phyloP scores from a whole-genome alignment of 2,329 filamentous ascomycete species.

The Trichocomaceae sp. region DNA sequence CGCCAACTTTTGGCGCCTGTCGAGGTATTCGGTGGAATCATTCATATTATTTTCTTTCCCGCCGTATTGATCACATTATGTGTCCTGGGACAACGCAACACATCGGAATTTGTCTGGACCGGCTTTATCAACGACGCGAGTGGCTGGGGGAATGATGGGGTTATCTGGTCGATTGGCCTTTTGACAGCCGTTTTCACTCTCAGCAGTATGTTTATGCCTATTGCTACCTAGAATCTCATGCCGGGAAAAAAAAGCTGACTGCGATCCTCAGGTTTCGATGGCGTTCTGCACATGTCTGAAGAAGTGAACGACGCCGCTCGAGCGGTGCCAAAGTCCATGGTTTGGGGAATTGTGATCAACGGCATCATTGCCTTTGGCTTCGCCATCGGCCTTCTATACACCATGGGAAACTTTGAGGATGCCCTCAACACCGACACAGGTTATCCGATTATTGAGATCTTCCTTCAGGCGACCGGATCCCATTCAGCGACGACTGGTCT shows the following conservation, averaged over 20 bases:
- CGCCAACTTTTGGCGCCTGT: no score
- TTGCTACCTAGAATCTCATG: no score
- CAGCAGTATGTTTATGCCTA: no score
- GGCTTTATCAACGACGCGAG: constrained; percentile 47
- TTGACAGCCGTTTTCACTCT: constrained; percentile 46
- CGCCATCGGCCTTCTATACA: constrained; percentile 44
- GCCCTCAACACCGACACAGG: constrained; percentile 37
- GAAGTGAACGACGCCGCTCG: constrained; percentile 44
- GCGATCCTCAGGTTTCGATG: constrained; percentile 40
- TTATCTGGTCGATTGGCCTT: constrained; percentile 48
- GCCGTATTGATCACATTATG: constrained; percentile 46
- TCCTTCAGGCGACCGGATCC: background rate
- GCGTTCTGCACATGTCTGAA: constrained; percentile 46
- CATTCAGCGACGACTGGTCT: background rate
- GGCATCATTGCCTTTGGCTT: constrained; percentile 46
- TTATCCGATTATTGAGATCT: constrained; percentile 34
- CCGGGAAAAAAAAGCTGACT: no score
- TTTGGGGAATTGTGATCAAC: constrained; percentile 29
- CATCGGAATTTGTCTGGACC: constrained; percentile 45
- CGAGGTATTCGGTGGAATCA: constrained; percentile 14
- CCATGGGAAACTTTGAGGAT: constrained; percentile 31
- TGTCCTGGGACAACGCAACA: constrained; percentile 39
- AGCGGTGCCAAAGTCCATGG: constrained; percentile 41
- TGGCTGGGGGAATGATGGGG: constrained; percentile 41
- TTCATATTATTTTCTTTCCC: constrained; percentile 28